Conservation (phyloP, 352 stramenopile species). For the Globisporangium orthogonon region DNA sequence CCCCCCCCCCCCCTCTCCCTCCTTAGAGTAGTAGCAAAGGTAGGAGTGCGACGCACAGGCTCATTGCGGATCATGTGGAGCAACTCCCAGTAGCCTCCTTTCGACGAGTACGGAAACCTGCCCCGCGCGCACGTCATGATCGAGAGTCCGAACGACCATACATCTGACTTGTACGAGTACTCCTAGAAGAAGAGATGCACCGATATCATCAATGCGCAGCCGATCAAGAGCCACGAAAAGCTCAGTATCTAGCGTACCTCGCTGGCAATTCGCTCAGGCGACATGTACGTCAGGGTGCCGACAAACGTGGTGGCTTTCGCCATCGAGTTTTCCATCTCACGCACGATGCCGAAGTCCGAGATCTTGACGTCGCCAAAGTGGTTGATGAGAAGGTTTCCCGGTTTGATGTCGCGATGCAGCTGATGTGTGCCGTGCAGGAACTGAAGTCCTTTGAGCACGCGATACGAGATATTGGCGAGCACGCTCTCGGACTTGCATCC, state of each 20-base stretch:
- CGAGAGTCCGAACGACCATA: slow-evolving; percentile 82
- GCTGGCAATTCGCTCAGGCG: slow-evolving; percentile 89
- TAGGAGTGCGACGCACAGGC: slow-evolving; percentile 32
- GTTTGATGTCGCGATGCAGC: slow-evolving; percentile 94
- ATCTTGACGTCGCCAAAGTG: slow-evolving; percentile 89
- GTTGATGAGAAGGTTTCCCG: slow-evolving; percentile 92
- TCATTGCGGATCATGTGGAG: slow-evolving; percentile 88
- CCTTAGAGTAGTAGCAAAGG: no score
- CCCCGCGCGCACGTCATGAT: slow-evolving; percentile 89
- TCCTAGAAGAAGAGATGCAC: slow-evolving; percentile 36
- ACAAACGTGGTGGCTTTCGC: slow-evolving; percentile 89
- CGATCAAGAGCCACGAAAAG: no score
- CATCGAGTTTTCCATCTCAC: slow-evolving; percentile 83
- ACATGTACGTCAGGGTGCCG: slow-evolving; percentile 92
- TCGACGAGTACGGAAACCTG: slow-evolving; percentile 81
- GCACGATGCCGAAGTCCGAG: slow-evolving; percentile 81
- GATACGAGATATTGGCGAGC: slow-evolving; percentile 86
- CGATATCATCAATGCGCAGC: no score
- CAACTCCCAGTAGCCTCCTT: slow-evolving; percentile 88
- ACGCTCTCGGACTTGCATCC: slow-evolving; percentile 83
- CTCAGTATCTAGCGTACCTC: slow-evolving; percentile 26
- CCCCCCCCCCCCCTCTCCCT: no score
- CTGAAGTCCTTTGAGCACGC: slow-evolving; percentile 79
- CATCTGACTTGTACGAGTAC: slow-evolving; percentile 86
- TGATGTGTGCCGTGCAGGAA: slow-evolving; percentile 90